Evolutionary conservation across 2,329 filamentous ascomycete genomes (phyloP).

Genomic region (Fusarium sp.): DNA sequence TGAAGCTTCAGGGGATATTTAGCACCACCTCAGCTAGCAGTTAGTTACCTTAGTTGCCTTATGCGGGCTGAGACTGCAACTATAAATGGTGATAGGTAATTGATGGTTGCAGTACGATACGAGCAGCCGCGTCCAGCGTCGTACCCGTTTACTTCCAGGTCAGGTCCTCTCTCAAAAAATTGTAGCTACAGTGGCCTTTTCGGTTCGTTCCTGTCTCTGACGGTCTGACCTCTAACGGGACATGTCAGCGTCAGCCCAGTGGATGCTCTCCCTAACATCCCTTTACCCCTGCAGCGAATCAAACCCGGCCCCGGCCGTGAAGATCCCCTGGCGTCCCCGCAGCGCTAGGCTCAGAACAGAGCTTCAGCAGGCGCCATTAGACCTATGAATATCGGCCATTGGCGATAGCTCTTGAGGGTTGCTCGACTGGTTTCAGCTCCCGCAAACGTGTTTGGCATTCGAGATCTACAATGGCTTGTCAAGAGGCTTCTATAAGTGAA

Average conservation of each 20-base stretch:
- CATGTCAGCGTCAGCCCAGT: conserved; percentile 34
- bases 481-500: neutral
- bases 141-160: neutral
- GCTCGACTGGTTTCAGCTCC: conserved; percentile 27
- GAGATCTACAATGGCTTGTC: neutral
- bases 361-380: conserved; percentile 24
- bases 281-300: conserved; percentile 35
- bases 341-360: conserved; percentile 27
- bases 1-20: conserved; percentile 45
- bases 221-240: neutral
- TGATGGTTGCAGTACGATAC: conserved; percentile 27
- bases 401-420: conserved; percentile 20
- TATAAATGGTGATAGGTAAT: conserved; percentile 31
- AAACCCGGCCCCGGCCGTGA: conserved; percentile 31
- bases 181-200: conserved; percentile 57
- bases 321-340: conserved; percentile 39
- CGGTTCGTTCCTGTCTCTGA: conserved; percentile 29
- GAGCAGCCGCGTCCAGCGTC: conserved; percentile 28
- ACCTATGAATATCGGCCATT: conserved; percentile 27
- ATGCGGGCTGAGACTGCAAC: conserved; percentile 32
- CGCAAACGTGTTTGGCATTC: conserved; percentile 13
- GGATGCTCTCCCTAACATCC: conserved; percentile 24
- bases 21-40: conserved; percentile 14
- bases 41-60: neutral
- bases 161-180: conserved; percentile 38